Evolutionary conservation across 2,329 filamentous ascomycete genomes (phyloP).

Genomic region (Aspergillus proliferans): DNA sequence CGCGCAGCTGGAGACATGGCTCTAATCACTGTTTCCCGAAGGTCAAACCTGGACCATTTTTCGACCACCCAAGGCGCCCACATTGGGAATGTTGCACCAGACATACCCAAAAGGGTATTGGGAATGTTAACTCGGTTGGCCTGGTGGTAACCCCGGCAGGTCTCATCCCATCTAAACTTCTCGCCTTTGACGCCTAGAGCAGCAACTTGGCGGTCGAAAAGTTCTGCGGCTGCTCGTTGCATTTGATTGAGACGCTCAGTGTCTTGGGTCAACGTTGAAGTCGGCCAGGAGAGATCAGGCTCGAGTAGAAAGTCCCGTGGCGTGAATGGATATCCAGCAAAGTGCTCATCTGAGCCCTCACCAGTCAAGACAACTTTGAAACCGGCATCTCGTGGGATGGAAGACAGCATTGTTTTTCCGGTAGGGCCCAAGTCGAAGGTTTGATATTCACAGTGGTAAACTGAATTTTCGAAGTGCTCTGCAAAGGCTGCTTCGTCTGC

Average conservation of each 20-base stretch:
- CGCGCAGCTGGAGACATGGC: neutral
- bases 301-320: neutral
- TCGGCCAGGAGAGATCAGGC: neutral
- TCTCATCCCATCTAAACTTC: neutral
- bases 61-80: neutral
- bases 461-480: neutral
- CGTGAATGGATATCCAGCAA: neutral
- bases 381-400: neutral
- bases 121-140: neutral
- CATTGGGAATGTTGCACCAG: neutral
- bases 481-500: neutral
- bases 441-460: neutral
- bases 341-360: neutral
- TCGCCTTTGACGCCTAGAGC: neutral
- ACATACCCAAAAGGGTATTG: neutral
- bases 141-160: neutral
- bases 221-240: neutral
- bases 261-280: neutral
- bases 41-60: neutral
- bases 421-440: neutral
- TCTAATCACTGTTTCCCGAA: neutral
- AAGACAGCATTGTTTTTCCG: neutral
- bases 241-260: neutral
- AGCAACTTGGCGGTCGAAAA: neutral
- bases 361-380: neutral